Percentiles rank a stretch among this genome's conserved stretches.
These are phyloP conservation scores for Coccomyxa sp. DNA, from an alignment of 139 green algal species.

Conservation along the genomic window DNA sequence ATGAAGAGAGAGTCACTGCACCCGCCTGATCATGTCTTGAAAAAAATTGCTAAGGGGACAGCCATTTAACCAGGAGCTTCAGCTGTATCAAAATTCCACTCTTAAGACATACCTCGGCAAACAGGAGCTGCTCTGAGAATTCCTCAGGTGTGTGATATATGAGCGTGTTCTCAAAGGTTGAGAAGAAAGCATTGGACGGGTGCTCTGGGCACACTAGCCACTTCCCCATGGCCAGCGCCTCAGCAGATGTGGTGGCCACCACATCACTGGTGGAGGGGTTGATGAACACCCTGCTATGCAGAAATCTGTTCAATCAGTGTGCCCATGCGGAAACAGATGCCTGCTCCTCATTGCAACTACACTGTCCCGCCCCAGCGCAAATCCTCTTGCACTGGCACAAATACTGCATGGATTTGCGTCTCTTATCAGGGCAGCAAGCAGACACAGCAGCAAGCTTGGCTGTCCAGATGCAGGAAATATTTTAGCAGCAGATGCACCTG, in stretches of 20 bases:
- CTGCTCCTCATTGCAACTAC: background rate
- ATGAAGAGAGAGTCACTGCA: background rate
- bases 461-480: background rate
- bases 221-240: conserved; percentile 97
- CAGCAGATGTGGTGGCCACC: conserved; percentile 88
- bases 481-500: background rate
- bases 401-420: no score
- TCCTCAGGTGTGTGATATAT: conserved; percentile 74
- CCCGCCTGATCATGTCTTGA: no score
- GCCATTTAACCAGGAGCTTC: background rate
- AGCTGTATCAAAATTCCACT: background rate
- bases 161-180: conserved; percentile 78
- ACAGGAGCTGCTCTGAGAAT: conserved; percentile 66
- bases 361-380: background rate
- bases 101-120: conserved; percentile 27
- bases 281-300: conserved; percentile 64
- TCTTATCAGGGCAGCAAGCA: no score
- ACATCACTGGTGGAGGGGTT: conserved; percentile 91
- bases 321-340: background rate
- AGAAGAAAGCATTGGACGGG: conserved; percentile 89
- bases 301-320: background rate
- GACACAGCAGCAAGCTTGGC: no score
- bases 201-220: conserved; percentile 84
- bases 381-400: no score
- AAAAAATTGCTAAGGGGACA: background rate